Percentiles rank a stretch among this genome's conserved stretches.
Conservation (phyloP, 2,329 filamentous ascomycete genomes). For the Camillea tinctor region DNA sequence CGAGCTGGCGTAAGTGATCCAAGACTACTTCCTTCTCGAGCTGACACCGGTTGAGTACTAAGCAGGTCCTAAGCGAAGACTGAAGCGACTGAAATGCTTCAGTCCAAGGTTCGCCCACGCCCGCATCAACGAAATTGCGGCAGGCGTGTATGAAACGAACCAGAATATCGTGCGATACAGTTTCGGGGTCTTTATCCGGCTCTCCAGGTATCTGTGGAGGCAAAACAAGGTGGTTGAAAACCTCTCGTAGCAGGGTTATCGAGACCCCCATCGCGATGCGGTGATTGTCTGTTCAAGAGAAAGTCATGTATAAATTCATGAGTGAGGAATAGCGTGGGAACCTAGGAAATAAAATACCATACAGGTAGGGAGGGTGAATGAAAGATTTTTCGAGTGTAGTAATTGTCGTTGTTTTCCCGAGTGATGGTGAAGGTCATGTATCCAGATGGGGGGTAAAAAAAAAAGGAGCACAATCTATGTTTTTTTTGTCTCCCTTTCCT, state of each 20-base stretch:
- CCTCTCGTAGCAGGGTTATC: constrained; percentile 14
- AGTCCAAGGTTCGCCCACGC: constrained; percentile 12
- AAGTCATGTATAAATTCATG: too few species aligned
- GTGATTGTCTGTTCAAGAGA: not conserved
- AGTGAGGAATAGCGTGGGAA: too few species aligned
- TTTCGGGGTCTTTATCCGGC: constrained; percentile 32
- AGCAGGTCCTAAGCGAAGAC: constrained; percentile 17
- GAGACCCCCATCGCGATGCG: not conserved
- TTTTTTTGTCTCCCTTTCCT: too few species aligned
- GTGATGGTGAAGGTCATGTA: too few species aligned
- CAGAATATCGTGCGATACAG: constrained; percentile 29
- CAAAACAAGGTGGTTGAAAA: constrained; percentile 43
- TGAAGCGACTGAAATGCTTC: constrained; percentile 15
- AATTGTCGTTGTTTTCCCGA: too few species aligned
- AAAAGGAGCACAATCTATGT: too few species aligned
- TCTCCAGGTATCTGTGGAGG: constrained; percentile 39
- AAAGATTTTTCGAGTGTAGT: too few species aligned
- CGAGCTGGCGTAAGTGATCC: constrained; percentile 14
- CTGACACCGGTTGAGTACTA: constrained; percentile 17
- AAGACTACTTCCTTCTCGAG: constrained; percentile 20
- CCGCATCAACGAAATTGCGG: not conserved
- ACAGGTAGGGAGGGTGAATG: too few species aligned
- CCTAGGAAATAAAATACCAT: too few species aligned
- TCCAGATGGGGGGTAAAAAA: too few species aligned
- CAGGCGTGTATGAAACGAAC: constrained; percentile 23